Evolutionary conservation across 441 rosid genomes (phyloP).

Genomic region (Metrosideros polymorpha): DNA sequence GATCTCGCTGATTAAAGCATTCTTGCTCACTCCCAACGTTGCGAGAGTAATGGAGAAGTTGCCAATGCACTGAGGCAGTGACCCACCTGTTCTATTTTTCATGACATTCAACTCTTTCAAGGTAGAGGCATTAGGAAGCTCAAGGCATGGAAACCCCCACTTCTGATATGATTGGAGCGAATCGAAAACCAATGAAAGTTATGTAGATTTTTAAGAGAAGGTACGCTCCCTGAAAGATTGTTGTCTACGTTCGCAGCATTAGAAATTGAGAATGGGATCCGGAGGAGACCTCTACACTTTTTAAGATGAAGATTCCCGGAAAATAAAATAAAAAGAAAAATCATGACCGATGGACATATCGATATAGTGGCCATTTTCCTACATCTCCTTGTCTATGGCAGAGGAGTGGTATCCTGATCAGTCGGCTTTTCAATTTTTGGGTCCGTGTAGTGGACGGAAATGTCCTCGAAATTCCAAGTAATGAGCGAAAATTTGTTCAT

Average conservation of each 20-base stretch:
- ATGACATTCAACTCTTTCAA: too few species aligned
- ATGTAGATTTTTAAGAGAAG: too few species aligned
- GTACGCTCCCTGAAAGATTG: too few species aligned
- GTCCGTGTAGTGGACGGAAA: not conserved
- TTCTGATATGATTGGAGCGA: too few species aligned
- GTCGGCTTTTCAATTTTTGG: not conserved
- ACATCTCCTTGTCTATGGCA: not conserved
- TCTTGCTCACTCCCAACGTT: not conserved
- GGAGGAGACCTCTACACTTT: not conserved
- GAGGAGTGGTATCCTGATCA: not conserved
- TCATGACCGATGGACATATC: not conserved
- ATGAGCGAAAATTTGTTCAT: not conserved
- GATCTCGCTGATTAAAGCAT: not conserved
- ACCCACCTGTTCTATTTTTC: too few species aligned
- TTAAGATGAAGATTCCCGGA: not conserved
- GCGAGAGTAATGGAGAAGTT: too few species aligned
- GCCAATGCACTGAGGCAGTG: too few species aligned
- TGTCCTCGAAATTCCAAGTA: not conserved
- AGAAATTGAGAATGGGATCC: too few species aligned
- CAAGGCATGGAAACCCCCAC: too few species aligned
- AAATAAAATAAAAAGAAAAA: not conserved
- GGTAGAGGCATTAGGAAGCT: too few species aligned
- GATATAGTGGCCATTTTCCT: not conserved
- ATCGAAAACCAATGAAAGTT: too few species aligned
- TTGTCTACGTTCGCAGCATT: too few species aligned